Evolutionary conservation across 371 early-diverging fungal species (phyloP).

Genomic region (Capillidium rhysosporum): DNA sequence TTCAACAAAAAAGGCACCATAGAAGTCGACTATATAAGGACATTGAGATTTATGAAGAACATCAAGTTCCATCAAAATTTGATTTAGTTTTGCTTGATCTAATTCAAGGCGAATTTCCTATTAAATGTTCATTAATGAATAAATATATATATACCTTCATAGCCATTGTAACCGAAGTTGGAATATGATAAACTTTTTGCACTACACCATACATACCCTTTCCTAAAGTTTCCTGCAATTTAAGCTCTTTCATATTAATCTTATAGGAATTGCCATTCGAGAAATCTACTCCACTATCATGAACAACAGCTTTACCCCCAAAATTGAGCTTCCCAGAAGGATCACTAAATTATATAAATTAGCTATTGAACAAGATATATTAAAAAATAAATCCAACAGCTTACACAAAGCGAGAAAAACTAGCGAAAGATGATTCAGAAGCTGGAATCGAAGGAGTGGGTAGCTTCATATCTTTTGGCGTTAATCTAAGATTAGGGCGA

Average conservation of each 20-base stretch:
- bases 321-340: constrained; percentile 79
- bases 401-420: constrained; percentile 51
- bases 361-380: background rate
- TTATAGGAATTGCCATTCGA: constrained; percentile 65
- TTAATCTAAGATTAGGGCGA: constrained; percentile 12
- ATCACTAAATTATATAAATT: constrained; percentile 28
- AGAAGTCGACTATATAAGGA: constrained; percentile 85
- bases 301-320: constrained; percentile 76
- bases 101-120: constrained; percentile 83
- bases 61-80: constrained; percentile 82
- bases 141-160: constrained; percentile 31
- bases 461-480: constrained; percentile 11
- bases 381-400: constrained; percentile 6
- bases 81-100: constrained; percentile 64
- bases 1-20: constrained; percentile 94
- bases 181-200: constrained; percentile 68
- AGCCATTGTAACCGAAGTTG: constrained; percentile 85
- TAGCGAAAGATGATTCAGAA: constrained; percentile 34
- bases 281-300: constrained; percentile 80
- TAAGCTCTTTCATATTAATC: constrained; percentile 73
- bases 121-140: background rate
- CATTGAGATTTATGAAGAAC: constrained; percentile 70
- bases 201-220: constrained; percentile 87
- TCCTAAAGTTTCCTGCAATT: constrained; percentile 57
- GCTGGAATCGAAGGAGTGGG: constrained; percentile 7